A percentile compares a stretch with the other conserved stretches of the same genome.
Evolutionary conservation across 176 grass and related monocot species (phyloP).

Genomic region (Musa schizocarpa): DNA sequence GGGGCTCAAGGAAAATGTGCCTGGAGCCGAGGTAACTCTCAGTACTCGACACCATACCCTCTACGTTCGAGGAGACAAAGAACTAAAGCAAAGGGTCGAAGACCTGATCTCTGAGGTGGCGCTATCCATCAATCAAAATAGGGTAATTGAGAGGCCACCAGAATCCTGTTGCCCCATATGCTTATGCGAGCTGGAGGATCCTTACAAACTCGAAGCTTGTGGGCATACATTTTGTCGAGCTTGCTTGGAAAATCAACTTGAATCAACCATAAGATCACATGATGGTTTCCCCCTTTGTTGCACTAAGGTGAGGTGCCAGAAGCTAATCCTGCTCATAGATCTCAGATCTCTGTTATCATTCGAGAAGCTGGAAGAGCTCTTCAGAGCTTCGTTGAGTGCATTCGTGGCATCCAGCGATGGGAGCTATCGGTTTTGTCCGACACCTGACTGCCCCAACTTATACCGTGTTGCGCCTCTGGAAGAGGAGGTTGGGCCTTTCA

Average conservation of each 20-base stretch:
- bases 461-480: conserved; percentile 38
- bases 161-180: conserved; percentile 69
- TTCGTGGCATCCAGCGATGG: conserved; percentile 59
- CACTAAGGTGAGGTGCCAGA: conserved; percentile 51
- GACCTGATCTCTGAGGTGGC: conserved; percentile 44
- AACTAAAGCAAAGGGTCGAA: conserved; percentile 54
- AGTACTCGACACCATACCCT: conserved; percentile 45
- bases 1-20: conserved; percentile 48
- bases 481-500: conserved; percentile 40
- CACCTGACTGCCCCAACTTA: conserved; percentile 62
- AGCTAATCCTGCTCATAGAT: conserved; percentile 48
- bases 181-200: conserved; percentile 75
- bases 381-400: conserved; percentile 55
- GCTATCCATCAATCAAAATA: conserved; percentile 25
- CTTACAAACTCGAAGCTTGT: conserved; percentile 81
- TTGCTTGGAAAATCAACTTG: conserved; percentile 78
- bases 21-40: conserved; percentile 41
- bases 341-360: conserved; percentile 44
- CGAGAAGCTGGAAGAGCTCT: conserved; percentile 62
- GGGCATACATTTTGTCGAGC: conserved; percentile 60
- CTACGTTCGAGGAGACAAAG: conserved; percentile 61
- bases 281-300: conserved; percentile 78
- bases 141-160: conserved; percentile 16
- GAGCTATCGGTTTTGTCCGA: conserved; percentile 62
- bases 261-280: conserved; percentile 49